These are phyloP conservation scores for Stenocarpella maydis DNA, from an alignment of 2,329 filamentous ascomycete genomes.

Conservation along the genomic window DNA sequence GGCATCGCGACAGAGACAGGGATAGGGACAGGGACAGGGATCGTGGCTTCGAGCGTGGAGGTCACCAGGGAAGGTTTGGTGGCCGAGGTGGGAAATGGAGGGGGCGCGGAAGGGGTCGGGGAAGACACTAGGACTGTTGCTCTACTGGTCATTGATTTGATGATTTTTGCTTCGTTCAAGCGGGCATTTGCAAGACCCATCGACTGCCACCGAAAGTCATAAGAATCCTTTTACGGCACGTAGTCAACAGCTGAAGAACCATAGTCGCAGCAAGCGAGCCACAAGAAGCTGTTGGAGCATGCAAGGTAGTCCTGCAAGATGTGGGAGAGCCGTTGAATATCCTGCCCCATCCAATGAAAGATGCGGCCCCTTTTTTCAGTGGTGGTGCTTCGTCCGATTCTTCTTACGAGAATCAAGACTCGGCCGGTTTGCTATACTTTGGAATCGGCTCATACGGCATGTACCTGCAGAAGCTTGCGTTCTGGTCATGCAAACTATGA, in stretches of 20 bases:
- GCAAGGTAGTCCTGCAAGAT: too few relatives aligned
- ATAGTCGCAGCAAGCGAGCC: background rate
- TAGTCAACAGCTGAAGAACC: too few relatives aligned
- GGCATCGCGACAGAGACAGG: constrained; percentile 37
- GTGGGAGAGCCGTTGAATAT: background rate
- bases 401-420: background rate
- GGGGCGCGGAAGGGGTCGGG: constrained; percentile 43
- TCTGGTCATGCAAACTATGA: background rate
- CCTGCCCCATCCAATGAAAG: background rate
- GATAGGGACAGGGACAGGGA: constrained; percentile 47
- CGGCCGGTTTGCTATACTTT: background rate
- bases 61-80: constrained; percentile 46
- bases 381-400: background rate
- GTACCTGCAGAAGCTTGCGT: too few relatives aligned
- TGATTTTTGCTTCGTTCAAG: background rate
- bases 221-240: background rate
- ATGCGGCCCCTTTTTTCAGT: background rate
- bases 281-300: background rate
- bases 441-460: background rate
- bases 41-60: constrained; percentile 35
- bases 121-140: constrained; percentile 33
- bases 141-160: background rate
- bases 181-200: background rate
- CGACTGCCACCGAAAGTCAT: background rate
- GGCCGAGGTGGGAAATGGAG: constrained; percentile 45